Percentiles rank a stretch among this genome's conserved stretches.
Evolutionary conservation across 345 rosid species (phyloP).

Genomic region (Linum trigynum): DNA sequence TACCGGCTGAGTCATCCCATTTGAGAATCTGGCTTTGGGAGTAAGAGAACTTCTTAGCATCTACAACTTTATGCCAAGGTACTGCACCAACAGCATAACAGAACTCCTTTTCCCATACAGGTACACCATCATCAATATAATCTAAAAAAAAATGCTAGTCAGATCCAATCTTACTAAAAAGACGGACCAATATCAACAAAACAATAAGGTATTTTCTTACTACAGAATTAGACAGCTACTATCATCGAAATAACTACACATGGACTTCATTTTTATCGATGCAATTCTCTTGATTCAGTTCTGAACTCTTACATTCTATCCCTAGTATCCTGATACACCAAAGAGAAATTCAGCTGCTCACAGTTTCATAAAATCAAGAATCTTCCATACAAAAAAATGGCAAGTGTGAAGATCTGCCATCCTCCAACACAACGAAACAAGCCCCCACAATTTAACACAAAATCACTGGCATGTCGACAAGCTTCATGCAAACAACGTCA

Average conservation of each 20-base stretch:
- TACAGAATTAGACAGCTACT: neutral
- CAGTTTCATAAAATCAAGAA: neutral
- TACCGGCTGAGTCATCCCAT: slow-evolving; percentile 76
- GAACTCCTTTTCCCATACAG: slow-evolving; percentile 68
- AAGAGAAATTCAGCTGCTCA: no score
- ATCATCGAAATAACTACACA: neutral
- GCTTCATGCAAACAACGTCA: neutral
- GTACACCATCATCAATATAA: slow-evolving; percentile 44
- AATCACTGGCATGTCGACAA: neutral
- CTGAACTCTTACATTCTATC: neutral
- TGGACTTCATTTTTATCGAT: neutral
- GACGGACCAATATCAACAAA: neutral
- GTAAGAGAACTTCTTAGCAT: slow-evolving; percentile 32
- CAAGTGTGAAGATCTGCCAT: neutral
- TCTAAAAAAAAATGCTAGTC: slow-evolving; percentile 8
- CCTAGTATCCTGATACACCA: no score
- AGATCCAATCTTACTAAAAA: neutral
- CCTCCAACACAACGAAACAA: neutral
- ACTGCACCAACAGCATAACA: slow-evolving; percentile 55
- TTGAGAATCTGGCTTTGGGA: slow-evolving; percentile 38
- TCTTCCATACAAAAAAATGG: neutral
- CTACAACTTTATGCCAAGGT: slow-evolving; percentile 62
- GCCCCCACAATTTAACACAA: neutral
- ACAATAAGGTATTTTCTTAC: neutral
- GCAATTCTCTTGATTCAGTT: neutral